A percentile compares a stretch with the other conserved stretches of the same genome.
These are phyloP conservation scores for Flagelloscypha sp. DNA, from an alignment of 768 basidiomycete genomes.

Conservation along the genomic window DNA sequence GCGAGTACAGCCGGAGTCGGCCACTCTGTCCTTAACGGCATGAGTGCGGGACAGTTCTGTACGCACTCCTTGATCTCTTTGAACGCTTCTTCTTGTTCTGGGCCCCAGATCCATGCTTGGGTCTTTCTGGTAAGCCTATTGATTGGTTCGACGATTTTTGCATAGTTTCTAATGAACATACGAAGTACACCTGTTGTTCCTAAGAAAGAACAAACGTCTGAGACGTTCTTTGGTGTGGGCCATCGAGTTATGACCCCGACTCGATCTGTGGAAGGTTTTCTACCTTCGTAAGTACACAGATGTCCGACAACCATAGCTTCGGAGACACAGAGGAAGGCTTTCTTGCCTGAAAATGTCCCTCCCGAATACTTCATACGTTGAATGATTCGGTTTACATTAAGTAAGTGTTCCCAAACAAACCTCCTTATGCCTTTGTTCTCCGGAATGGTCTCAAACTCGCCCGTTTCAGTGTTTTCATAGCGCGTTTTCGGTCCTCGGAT, in stretches of 20 bases:
- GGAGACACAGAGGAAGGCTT: slow-evolving; percentile 13
- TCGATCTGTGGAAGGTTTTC: slow-evolving; percentile 14
- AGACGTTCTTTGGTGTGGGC: slow-evolving; percentile 9
- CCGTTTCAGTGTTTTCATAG: slow-evolving; percentile 15
- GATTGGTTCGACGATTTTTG: slow-evolving; percentile 4
- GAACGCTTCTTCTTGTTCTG: slow-evolving; percentile 15
- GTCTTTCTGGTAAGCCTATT: slow-evolving; percentile 13
- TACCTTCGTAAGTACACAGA: slow-evolving; percentile 24
- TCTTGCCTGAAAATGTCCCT: slow-evolving; percentile 19
- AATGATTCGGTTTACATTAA: slow-evolving; percentile 25
- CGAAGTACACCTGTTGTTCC: slow-evolving; percentile 8
- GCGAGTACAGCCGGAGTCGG: slow-evolving; percentile 19
- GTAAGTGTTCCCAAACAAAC: slow-evolving; percentile 33
- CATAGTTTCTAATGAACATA: slow-evolving; percentile 18
- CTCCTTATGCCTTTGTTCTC: slow-evolving; percentile 12
- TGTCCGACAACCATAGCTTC: slow-evolving; percentile 25
- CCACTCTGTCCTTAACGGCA: slow-evolving; percentile 23
- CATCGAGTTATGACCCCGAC: slow-evolving; percentile 19
- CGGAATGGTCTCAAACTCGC: slow-evolving; percentile 15
- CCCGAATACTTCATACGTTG: slow-evolving; percentile 28
- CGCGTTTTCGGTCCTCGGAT: slow-evolving; percentile 16
- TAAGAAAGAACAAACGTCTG: slow-evolving; percentile 15
- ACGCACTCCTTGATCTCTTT: slow-evolving; percentile 19
- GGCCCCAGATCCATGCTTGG: slow-evolving; percentile 26
- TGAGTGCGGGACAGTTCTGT: slow-evolving; percentile 16